Evolutionary conservation across 2,329 filamentous ascomycete genomes (phyloP), one percentile per base, ranked within the genome.

Genomic region (Emericellopsis cladophorae): DNA sequence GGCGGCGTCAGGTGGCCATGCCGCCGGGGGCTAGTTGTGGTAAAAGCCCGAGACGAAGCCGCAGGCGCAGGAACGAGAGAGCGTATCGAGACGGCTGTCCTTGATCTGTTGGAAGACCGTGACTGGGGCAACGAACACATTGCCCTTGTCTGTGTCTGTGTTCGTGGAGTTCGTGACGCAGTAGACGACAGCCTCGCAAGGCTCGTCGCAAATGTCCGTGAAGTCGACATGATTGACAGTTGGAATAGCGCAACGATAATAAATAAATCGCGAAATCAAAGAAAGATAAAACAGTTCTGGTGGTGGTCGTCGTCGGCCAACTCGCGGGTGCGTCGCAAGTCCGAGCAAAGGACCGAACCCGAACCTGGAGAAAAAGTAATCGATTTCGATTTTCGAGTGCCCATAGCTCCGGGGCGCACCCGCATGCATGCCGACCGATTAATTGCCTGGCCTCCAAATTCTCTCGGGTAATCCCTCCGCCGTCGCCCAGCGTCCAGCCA

Each of bases 1-100:
- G 92, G 90, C 24, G 84, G 75, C 42, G 80, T 76, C 51, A 95
- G 64, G 59, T 96, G 86, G 37, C 84, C 87, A 60, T 98, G 92
- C 39, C 60, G 65, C 41, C 65, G 60, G 42, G 66, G 54, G 10
- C 74, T 55, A 5, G 81, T 80, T 10, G 72, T 75, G 34, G 82
- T 83, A 58, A 95, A 92, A 41, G 58, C 60, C 54, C 80, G 46
- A 23, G 36, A 23, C 22, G 42, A 31, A 7, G 23, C 15, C 12
- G 9, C 26, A 7, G 9, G 21, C 36, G 31, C 24, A 45, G 49
- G 37, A 18, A 37, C 35, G 29, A 18, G 33, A 21, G 36, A 42
- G 24, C 15, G 16, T n/a, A 16, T 22, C 22, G 40, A 10, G 15
- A 11, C 5, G 15, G 15, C 4, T 29, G 23, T 8, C 14, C 14